These are phyloP conservation scores for Epichloe bromicola DNA, from an alignment of 2,329 filamentous ascomycete genomes.

Conservation along the genomic window DNA sequence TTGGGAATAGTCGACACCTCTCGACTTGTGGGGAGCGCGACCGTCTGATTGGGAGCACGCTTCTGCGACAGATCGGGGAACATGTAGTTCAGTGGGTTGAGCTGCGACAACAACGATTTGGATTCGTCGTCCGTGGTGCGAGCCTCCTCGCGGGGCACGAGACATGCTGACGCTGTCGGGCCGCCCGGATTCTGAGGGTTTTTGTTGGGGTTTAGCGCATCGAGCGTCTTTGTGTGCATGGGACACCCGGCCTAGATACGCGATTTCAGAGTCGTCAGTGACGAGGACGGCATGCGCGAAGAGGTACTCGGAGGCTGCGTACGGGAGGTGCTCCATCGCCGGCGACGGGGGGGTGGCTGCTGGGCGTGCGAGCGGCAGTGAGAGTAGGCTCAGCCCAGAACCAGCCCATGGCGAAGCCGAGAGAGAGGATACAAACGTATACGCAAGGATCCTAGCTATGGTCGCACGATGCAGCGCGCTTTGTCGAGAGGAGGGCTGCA, in stretches of 20 bases:
- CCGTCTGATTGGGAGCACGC: slow-evolving; percentile 57
- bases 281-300: not conserved
- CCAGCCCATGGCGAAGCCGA: slow-evolving; percentile 39
- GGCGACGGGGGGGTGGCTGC: slow-evolving; percentile 19
- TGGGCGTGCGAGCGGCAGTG: slow-evolving; percentile 19
- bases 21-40: slow-evolving; percentile 64
- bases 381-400: slow-evolving; percentile 44
- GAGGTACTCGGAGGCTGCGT: slow-evolving; percentile 6
- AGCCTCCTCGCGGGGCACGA: slow-evolving; percentile 30
- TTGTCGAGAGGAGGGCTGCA: not conserved
- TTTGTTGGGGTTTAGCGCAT: slow-evolving; percentile 28
- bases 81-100: slow-evolving; percentile 85
- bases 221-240: slow-evolving; percentile 42
- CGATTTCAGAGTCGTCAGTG: not conserved
- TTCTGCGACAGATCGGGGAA: slow-evolving; percentile 74
- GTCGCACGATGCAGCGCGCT: not conserved
- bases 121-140: slow-evolving; percentile 19
- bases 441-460: not conserved
- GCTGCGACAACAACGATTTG: slow-evolving; percentile 38
- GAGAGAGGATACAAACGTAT: too few species aligned
- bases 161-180: slow-evolving; percentile 27
- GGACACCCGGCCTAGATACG: slow-evolving; percentile 36
- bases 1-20: slow-evolving; percentile 87
- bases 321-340: slow-evolving; percentile 21
- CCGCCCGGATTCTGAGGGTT: slow-evolving; percentile 10